Percentiles rank a stretch among this genome's conserved stretches.
Evolutionary conservation across 176 grass and related monocot genomes (phyloP).

Genomic region (Saccharum officinarum): DNA sequence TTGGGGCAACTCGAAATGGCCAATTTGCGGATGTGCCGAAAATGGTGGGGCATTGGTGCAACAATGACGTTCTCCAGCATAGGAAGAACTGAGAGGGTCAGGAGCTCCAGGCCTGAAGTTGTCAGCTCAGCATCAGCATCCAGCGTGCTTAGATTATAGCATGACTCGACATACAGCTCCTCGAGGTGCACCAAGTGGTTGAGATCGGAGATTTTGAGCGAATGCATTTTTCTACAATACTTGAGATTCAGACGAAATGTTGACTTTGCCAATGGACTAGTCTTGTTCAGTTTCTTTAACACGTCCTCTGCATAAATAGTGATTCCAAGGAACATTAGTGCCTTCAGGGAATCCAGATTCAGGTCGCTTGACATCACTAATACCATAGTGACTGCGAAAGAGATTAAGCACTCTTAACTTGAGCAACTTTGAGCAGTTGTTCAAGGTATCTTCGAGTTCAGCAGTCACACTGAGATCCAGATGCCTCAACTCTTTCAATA

Average conservation of each 20-base stretch:
- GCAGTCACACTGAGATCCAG: constrained; percentile 69
- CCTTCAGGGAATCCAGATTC: constrained; percentile 55
- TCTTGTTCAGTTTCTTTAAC: constrained; percentile 60
- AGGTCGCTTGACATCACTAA: constrained; percentile 52
- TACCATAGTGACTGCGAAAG: constrained; percentile 71
- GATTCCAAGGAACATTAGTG: constrained; percentile 57
- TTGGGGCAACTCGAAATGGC: constrained; percentile 56
- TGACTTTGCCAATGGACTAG: constrained; percentile 63
- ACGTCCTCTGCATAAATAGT: constrained; percentile 72
- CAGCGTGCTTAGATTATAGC: constrained; percentile 53
- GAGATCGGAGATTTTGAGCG: constrained; percentile 64
- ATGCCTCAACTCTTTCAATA: constrained; percentile 68
- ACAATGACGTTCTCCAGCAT: constrained; percentile 50
- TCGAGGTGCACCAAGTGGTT: constrained; percentile 62
- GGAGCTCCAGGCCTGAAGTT: constrained; percentile 43
- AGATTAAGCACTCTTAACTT: constrained; percentile 64
- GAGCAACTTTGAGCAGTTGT: constrained; percentile 70
- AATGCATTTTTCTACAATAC: constrained; percentile 56
- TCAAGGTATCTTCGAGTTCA: constrained; percentile 53
- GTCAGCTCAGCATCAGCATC: constrained; percentile 30
- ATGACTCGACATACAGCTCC: constrained; percentile 71
- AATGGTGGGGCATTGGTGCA: constrained; percentile 47
- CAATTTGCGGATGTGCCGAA: constrained; percentile 55
- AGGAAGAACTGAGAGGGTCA: constrained; percentile 66
- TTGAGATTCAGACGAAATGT: constrained; percentile 63